A percentile compares a stretch with the other conserved stretches of the same genome.
Conservation (phyloP, 148 eudicot genomes). For the Rhododendron molle region DNA sequence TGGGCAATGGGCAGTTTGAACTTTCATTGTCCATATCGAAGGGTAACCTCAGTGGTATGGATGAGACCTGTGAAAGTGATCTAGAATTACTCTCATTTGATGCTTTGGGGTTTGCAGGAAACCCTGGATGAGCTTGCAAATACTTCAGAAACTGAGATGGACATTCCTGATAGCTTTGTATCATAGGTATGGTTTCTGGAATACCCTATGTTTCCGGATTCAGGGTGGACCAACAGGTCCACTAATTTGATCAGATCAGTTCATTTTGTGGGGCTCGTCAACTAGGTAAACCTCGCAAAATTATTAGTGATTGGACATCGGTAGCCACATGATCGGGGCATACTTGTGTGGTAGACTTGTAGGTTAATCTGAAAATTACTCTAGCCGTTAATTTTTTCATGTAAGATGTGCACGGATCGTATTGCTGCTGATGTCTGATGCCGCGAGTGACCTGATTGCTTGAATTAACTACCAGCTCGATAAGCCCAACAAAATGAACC, state of each 20-base stretch:
- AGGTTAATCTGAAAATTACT: neutral
- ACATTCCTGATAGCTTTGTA: constrained; percentile 31
- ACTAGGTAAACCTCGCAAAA: neutral
- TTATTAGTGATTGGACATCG: neutral
- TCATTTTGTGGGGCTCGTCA: neutral
- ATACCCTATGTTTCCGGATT: neutral
- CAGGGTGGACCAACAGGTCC: neutral
- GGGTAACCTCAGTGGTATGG: neutral
- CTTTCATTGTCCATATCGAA: neutral
- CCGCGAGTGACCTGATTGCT: neutral
- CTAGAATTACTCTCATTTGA: neutral
- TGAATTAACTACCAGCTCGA: neutral
- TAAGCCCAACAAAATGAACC: neutral
- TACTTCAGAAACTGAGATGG: constrained; percentile 33
- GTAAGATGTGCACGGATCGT: neutral
- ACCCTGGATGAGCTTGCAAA: constrained; percentile 22
- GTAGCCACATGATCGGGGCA: neutral
- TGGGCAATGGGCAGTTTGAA: constrained; percentile 1
- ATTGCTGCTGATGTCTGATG: neutral
- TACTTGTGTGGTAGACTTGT: neutral
- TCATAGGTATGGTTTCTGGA: neutral
- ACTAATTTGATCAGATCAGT: neutral
- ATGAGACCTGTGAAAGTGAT: neutral
- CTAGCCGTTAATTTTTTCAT: neutral
- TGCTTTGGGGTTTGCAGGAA: constrained; percentile 24